Base-by-base conservation (phyloP, 2,329 filamentous ascomycete species). In the Arthrobotrys sinensis region DNA sequence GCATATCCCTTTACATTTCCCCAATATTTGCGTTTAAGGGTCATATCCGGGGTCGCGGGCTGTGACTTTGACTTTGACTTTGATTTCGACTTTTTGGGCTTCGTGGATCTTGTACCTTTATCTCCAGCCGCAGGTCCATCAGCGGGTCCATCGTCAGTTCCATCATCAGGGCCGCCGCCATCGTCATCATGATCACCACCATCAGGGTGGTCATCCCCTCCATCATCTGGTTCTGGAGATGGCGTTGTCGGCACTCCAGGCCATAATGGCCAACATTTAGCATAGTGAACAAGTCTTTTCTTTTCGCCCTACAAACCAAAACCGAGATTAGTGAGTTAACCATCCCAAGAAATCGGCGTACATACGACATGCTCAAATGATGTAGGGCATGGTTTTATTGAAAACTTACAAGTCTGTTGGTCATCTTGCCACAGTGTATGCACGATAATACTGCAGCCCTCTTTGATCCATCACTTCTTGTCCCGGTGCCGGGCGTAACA, bases 191-290 rank as follows among this genome's bases (percentile, higher is more conserved):
- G 46, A 16, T 63, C 40, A 4, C 19, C 16, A 34, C 32, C 62
- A 21, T 21, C 46, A 19, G 19, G n/a, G n/a, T n/a, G n/a, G n/a
- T n/a, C n/a, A n/a, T n/a, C n/a, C n/a, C n/a, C n/a, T n/a, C n/a
- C n/a, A n/a, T n/a, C n/a, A n/a, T n/a, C n/a, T n/a, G n/a, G n/a
- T n/a, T n/a, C n/a, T n/a, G n/a, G n/a, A n/a, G n/a, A n/a, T n/a
- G n/a, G 2, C 60, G 34, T 34, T 46, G 43, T 10, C 45, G 16
- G 1, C 43, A 4, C 24, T 19, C 72, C 72, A 5, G 36, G 12
- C 72, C 72, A 76, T 1, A 4, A 5, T 14, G 4, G 28, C 53
- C 57, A 76, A 24, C 72, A 76, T 24, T 21, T 69, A 3, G 19
- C 57, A 38, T 55, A 76, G 21, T 76, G 72, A 3, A 14, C 4